Evolutionary conservation across 306 rosid genomes (phyloP), one percentile per base, ranked within the genome.

Genomic region (Sphenostylis stenocarpa): DNA sequence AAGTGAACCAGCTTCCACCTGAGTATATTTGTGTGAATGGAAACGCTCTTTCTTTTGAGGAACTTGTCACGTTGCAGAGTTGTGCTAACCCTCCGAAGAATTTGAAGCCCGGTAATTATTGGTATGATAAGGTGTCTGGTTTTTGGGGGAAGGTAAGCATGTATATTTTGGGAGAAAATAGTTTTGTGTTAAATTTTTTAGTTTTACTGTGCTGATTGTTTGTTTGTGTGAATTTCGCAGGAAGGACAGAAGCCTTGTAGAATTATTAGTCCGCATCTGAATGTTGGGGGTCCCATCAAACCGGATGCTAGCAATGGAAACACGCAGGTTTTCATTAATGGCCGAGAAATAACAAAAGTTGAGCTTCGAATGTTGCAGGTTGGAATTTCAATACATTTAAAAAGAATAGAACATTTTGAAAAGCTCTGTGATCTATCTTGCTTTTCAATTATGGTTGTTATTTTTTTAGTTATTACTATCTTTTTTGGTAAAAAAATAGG

Each of bases 351-450:
- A 36, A 92, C 97, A 6, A 96, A 87, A 88, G 94, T 81, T 4
- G 99, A 96, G 86, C 97, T 91, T 83, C 93, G 99, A 70, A 96
- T 96, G 99, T 80, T 96, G 82, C 99, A 96, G 98, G 99, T 96
- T 72, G 70, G 49, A 76, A 80, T 49, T 79, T 86, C 44, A 52
- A 68, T 45, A 49, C 31, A n/a, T 80, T 67, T 15, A 33, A 43
- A 70, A 64, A 48, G 43, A 13, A 26, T 2, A 26, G 11, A 28
- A 57, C 26, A 13, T 2, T 56, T 57, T 14, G 15, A 14, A 57
- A 14, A 19, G 64, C 20, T 0, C 28, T 52, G 17, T 48, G 11
- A 7, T n/a, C 6, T 21, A 55, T 55, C 31, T 55, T 55, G 4
- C 10, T 55, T 23, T 48, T 3, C 20, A 7, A 17, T 51, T 19